These are phyloP conservation scores for Ogataea nonfermentans DNA, from an alignment of 805 yeast species.

Conservation along the genomic window DNA sequence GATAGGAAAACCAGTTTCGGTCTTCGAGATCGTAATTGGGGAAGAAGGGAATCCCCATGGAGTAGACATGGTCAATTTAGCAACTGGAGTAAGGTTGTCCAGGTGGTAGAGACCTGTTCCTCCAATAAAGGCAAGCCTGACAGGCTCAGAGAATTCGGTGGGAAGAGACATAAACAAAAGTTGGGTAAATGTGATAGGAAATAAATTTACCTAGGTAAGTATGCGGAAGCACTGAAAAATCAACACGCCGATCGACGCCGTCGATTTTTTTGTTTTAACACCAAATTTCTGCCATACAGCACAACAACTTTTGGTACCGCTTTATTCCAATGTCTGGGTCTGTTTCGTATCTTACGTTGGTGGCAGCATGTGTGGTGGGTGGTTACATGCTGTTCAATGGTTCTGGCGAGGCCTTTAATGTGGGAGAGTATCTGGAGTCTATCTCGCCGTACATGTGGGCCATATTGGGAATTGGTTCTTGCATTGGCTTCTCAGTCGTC, in stretches of 20 bases:
- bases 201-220: neutral
- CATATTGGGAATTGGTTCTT: conserved; percentile 77
- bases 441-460: conserved; percentile 99
- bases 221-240: conserved; percentile 1
- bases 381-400: conserved; percentile 79
- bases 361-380: conserved; percentile 35
- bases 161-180: conserved; percentile 15
- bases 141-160: conserved; percentile 54
- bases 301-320: conserved; percentile 10
- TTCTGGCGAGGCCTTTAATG: conserved; percentile 86
- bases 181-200: neutral
- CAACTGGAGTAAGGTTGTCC: conserved; percentile 80
- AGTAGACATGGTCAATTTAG: conserved; percentile 74
- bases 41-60: conserved; percentile 99
- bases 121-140: conserved; percentile 87
- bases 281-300: conserved; percentile 12
- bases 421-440: conserved; percentile 80
- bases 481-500: conserved; percentile 91
- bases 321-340: conserved; percentile 11
- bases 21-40: conserved; percentile 86
- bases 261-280: conserved; percentile 5
- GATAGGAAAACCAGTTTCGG: conserved; percentile 72
- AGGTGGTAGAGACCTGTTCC: conserved; percentile 97
- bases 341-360: conserved; percentile 26
- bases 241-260: conserved; percentile 9